Evolutionary conservation across 805 yeast genomes (phyloP).

Genomic region (Hanseniaspora lachancei): DNA sequence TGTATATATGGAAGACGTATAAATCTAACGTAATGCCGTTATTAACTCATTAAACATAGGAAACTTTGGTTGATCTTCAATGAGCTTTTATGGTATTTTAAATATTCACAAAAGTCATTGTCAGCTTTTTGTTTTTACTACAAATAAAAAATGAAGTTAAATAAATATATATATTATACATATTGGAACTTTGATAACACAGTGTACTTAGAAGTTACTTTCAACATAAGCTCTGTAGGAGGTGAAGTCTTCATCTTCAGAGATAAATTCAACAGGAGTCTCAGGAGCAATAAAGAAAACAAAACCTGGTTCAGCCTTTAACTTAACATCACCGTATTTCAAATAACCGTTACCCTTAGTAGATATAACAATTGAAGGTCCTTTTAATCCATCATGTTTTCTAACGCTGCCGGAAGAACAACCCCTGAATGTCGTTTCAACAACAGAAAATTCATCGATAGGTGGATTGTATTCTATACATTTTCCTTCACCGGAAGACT

Average conservation of each 20-base stretch:
- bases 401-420: constrained; percentile 36
- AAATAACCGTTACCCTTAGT: constrained; percentile 69
- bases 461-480: constrained; percentile 82
- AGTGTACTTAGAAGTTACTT: constrained; percentile 27
- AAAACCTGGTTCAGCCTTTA: constrained; percentile 53
- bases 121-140: neutral
- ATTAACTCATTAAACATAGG: too few species aligned
- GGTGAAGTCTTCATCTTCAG: constrained; percentile 46
- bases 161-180: neutral
- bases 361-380: constrained; percentile 78
- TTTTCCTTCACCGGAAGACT: constrained; percentile 54
- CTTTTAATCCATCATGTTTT: constrained; percentile 48
- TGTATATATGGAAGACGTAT: neutral
- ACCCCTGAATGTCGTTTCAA: constrained; percentile 55
- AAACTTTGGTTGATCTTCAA: too few species aligned
- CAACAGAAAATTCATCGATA: constrained; percentile 89
- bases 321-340: constrained; percentile 30
- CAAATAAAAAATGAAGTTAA: neutral
- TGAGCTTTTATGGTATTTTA: too few species aligned
- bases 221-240: constrained; percentile 87
- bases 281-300: constrained; percentile 78
- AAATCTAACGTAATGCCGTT: too few species aligned
- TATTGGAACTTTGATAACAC: too few species aligned
- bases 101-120: too few species aligned
- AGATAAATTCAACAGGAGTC: constrained; percentile 46